phyloP scores from a whole-genome alignment of 805 yeast genomes.

The Schizosaccharomyces osmophilus region DNA sequence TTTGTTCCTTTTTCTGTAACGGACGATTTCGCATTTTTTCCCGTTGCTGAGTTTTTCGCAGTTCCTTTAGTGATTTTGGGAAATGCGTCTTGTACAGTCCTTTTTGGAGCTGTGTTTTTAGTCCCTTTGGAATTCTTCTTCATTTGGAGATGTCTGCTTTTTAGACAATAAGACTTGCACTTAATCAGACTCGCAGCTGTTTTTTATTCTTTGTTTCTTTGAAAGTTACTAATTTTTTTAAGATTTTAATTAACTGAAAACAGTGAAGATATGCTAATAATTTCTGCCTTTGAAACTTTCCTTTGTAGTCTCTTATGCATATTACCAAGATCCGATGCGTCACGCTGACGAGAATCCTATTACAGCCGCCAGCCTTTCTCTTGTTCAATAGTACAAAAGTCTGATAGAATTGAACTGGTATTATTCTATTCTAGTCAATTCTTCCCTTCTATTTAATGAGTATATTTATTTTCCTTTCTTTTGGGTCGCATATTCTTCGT shows the following conservation, averaged over 20 bases:
- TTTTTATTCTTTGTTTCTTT: no score
- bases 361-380: not conserved
- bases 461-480: no score
- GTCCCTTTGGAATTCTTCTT: not conserved
- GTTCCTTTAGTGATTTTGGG: not conserved
- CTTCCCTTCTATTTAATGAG: no score
- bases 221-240: no score
- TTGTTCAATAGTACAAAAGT: not conserved
- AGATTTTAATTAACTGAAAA: no score
- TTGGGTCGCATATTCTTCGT: no score
- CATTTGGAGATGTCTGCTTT: not conserved
- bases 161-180: not conserved
- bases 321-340: not conserved
- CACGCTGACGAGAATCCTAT: not conserved
- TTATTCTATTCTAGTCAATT: no score
- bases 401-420: no score
- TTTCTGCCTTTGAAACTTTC: no score
- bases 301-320: no score
- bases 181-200: no score
- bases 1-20: not conserved
- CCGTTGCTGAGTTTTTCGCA: not conserved
- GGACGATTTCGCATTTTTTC: not conserved
- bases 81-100: not conserved
- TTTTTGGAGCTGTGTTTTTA: not conserved
- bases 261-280: no score